Base-by-base conservation (phyloP, 1,284 basidiomycete genomes). In the Fomitopsis pinicola region DNA sequence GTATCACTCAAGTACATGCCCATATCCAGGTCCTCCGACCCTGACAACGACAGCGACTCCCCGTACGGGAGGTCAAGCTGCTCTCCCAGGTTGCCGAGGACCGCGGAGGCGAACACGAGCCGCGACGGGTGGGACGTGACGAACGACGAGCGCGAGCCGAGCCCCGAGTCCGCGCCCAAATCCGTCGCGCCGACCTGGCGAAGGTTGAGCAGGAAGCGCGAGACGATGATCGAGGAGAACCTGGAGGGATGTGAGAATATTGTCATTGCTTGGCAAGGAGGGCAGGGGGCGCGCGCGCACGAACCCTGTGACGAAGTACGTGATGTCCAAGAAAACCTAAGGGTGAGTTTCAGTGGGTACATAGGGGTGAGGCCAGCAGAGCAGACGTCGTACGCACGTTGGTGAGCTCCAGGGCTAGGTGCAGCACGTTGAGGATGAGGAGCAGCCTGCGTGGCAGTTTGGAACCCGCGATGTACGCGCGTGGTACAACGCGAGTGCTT, bases 131-230 rank as follows among this genome's bases (percentile, higher is more conserved):
- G 33, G 5, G 55, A 57, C 8, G 38, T 28, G 9, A 57, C 22
- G 55, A 56, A 56, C n/a, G 55, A 56, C 38, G 55, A 44, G 15
- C 26, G 44, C 4, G 45, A 28, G 45, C 45, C 22, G n/a, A 5
- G 8, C 28, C 4, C 12, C 5, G 28, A 7, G 26, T 50, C 48
- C 6, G 10, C 28, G 6, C 10, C 12, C 28, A 10, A 6, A 3
- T 50, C 48, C 12, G 0, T 14, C 1, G 2, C 12, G 48, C 30
- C 40, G 15, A 57, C 57, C 33, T 62, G 60, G 6, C 63, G 60
- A 2, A 64, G 58, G 40, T 64, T 58, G 17, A 64, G 60, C 6
- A 62, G 58, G 56, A 64, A 64, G 15, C 63, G 55, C 2, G 63
- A 64, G 19, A 62, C 48, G 44, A 64, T 55, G 42, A 64, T 59